Base-by-base conservation (phyloP, 1,284 basidiomycete genomes). In the Ganoderma meredithae region DNA sequence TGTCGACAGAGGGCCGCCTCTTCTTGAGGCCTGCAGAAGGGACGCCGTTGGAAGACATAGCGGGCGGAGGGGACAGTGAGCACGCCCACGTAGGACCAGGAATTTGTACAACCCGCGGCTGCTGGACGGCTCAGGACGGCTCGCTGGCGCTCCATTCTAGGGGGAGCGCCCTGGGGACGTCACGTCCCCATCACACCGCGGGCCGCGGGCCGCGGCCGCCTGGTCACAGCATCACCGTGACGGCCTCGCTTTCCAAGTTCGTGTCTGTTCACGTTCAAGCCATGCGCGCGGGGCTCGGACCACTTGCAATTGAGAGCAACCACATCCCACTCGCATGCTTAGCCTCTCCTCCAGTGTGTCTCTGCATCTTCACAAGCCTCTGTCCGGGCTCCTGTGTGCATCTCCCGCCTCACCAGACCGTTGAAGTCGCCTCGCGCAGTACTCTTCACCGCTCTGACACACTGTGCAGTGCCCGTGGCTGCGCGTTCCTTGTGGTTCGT, bases 1-100 rank as follows among this genome's bases (percentile, higher is more conserved):
- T 83, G 72, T 91, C 88, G 63, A 92, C 83, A 8, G 78, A 79
- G 33, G 74, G 77, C 40, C 79, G 72, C 52, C 75, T 69, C 68
- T 77, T 73, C 62, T 66, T 70, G 49, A 67, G 40, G 44, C 47
- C 52, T 60, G 74, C 65, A 59, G 73, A 41, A 49, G 73, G 72
- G 65, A 52, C 31, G 60, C 55, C 55, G 55, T 72, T 75, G 49
- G 78, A 73, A 39, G 78, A 73, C 78, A 78, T 78, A 66, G 63
- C 72, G 68, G 64, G 62, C 56, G 65, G 65, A 63, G 66, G 56
- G 67, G 69, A 67, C 25, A 49, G 58, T 62, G 60, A 53, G 39
- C 59, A 61, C 64, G 68, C 71, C 67, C 71, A 72, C 71, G 71
- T 72, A 72, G 71, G n/a, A 27, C 25, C 62, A 69, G 64, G 64